Evolutionary conservation across 495 filamentous ascomycete species (phyloP), one percentile per base, ranked within the genome.

Genomic region (Penicillium ochrochloron): DNA sequence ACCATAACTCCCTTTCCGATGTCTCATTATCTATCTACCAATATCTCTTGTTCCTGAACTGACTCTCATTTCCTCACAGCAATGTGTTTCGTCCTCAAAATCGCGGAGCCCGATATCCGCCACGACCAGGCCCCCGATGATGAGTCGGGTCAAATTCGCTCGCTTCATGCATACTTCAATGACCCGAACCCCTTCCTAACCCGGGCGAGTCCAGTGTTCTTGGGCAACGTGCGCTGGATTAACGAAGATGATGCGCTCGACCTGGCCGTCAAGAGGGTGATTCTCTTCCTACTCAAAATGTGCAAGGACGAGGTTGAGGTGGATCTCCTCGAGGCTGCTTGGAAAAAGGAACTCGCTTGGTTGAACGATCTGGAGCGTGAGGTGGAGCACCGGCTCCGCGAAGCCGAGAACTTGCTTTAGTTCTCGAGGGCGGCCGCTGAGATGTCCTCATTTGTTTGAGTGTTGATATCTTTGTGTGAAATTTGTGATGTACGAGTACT

Each of bases 201-300:
- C 29, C 72, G 77, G 0, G 78, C 73, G 0, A 75, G 78, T 11
- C 68, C 72, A 3, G 66, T 79, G 34, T 65, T 66, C 17, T 31
- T 68, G 21, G 53, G 69, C 2, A 58, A 60, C 0, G 39, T 50
- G 7, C 23, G 64, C 12, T 55, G 33, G 11, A 55, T 54, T 2
- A 64, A 58, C 8, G 33, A 63, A 1, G 29, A 31, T 0, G 23
- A 64, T 8, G 70, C 75, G 23, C 33, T 27, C 25, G 25, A 4
- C 25, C 4, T 64, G 1, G 78, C 74, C 33, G 67, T 72, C 0
- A 61, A 66, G 55, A 61, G 67, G 31, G 63, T 71, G 2, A 68
- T 73, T 19, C 41, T 72, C 6, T 76, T 71, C 48, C 41, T 80
- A 31, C 65, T 80, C 4, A 25, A 58, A 0, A 68, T 79, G 59